A percentile compares a stretch with the other conserved stretches of the same genome.
These are phyloP conservation scores for Pseudoneurospora amorphoporcata DNA, from an alignment of 495 filamentous ascomycete species.

Conservation along the genomic window DNA sequence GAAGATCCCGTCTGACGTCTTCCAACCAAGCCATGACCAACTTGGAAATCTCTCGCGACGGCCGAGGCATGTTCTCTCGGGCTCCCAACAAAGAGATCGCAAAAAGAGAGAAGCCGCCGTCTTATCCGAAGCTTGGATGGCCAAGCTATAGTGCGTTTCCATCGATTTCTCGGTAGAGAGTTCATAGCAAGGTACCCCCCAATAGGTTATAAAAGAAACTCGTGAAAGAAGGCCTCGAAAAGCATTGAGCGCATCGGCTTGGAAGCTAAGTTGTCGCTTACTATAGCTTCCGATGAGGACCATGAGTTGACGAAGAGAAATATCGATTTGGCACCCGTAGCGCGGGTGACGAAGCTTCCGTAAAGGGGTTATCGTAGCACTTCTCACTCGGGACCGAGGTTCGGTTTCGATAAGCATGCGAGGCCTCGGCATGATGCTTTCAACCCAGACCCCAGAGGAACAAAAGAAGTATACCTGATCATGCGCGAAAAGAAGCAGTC, in stretches of 20 bases:
- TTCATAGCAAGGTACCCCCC: no score
- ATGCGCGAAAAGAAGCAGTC: neutral
- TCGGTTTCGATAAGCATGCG: no score
- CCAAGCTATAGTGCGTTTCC: neutral
- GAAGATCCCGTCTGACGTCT: neutral
- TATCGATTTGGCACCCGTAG: neutral
- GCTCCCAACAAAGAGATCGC: neutral
- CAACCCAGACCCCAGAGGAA: neutral
- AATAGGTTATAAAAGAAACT: no score
- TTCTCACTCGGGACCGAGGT: no score
- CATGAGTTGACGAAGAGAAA: accelerated
- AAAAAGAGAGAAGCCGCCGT: neutral
- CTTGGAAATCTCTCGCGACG: neutral
- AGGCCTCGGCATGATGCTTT: neutral
- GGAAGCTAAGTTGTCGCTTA: neutral
- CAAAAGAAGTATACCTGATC: neutral
- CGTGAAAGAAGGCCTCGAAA: no score
- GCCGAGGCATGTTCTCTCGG: neutral
- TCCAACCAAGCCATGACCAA: neutral
- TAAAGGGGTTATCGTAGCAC: no score
- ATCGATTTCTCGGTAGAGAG: no score
- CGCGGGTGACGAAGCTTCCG: neutral
- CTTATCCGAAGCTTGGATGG: neutral
- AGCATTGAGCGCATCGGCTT: no score
- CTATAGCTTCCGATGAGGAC: accelerated